Conservation (phyloP, 192 early-diverging fungal genomes). For the Allomyces arbusculus region DNA sequence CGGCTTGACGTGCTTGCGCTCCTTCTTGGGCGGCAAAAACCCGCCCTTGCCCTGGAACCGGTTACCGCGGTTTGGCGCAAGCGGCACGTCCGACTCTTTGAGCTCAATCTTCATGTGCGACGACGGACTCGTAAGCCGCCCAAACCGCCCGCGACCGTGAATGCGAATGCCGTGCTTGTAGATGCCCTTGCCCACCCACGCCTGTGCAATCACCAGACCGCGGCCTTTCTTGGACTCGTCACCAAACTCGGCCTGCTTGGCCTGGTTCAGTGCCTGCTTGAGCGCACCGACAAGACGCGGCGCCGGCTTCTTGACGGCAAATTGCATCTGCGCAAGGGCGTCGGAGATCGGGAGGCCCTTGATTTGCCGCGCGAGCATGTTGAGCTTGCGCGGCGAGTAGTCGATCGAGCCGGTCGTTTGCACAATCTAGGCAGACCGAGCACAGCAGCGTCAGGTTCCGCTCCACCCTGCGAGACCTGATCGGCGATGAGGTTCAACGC, state of each 20-base stretch:
- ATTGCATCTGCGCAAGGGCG: conserved; percentile 21
- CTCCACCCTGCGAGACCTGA: background rate
- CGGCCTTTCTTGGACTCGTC: conserved; percentile 10
- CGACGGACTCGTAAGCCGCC: conserved; percentile 19
- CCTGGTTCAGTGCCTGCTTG: conserved; percentile 2
- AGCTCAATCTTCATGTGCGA: conserved; percentile 20
- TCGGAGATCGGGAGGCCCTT: conserved; percentile 14
- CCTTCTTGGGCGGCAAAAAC: background rate
- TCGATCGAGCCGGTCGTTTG: conserved; percentile 11
- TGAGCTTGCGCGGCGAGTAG: conserved; percentile 18
- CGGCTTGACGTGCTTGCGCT: background rate
- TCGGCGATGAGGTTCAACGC: background rate
- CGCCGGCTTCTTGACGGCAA: conserved; percentile 17
- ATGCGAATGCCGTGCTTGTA: conserved; percentile 20
- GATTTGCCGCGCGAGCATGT: conserved; percentile 20
- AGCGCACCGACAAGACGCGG: conserved; percentile 12
- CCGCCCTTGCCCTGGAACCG: background rate
- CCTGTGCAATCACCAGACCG: conserved; percentile 12
- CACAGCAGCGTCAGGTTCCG: background rate
- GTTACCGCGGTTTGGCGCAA: background rate
- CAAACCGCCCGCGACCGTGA: conserved; percentile 21
- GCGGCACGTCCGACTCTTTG: conserved; percentile 1
- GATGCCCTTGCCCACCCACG: conserved; percentile 28
- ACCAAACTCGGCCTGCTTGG: conserved; percentile 2
- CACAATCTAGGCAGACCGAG: background rate